Base-by-base conservation (phyloP, 768 basidiomycete species). In the Hemileccinum rubropunctum region DNA sequence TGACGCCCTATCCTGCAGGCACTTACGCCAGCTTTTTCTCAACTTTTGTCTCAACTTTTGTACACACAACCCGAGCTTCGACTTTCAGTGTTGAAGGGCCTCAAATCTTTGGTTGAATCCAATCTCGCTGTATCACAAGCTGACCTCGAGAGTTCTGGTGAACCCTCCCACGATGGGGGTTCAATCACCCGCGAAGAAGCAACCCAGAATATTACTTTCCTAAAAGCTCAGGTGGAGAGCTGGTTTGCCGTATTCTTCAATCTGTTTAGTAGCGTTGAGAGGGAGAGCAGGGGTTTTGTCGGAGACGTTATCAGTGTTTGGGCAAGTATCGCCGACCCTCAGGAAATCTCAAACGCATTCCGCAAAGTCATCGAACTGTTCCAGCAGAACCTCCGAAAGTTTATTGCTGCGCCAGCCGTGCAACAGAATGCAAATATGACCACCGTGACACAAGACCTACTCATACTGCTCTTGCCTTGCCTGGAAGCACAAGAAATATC, bases 231-330 rank as follows among this genome's bases (percentile, higher is more conserved):
- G 63, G 86, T 80, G 0, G 89, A 93, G 65, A 97, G 92, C 61
- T 95, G 97, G 88, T 80, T 98, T 30, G 86, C 92, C 1, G 93
- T 98, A 5, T 75, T 97, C 39, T 94, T 98, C 76, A 99, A 99
- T 64, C 86, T 99, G n/a, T 98, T 95, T 69, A 81, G 88, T 50
- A 91, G 80, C 52, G 82, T 89, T 28, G 81, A 79, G n/a, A 77
- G 82, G 43, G 93, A 97, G 54, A 71, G 65, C 42, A 75, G 88
- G 45, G 82, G 83, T 8, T 76, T 83, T 71, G 83, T 98, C 14
- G 91, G 94, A 17, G 92, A 94, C 47, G 91, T 91, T 38, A 89
- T 98, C 60, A 81, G 76, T 13, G 76, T 78, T n/a, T 99, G 95
- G 91, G 77, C 87, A 32, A 79, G 78, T 6, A 86, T 98, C 52